Evolutionary conservation across 495 filamentous ascomycete genomes (phyloP).

Genomic region (Aspergillus egyptiacus): DNA sequence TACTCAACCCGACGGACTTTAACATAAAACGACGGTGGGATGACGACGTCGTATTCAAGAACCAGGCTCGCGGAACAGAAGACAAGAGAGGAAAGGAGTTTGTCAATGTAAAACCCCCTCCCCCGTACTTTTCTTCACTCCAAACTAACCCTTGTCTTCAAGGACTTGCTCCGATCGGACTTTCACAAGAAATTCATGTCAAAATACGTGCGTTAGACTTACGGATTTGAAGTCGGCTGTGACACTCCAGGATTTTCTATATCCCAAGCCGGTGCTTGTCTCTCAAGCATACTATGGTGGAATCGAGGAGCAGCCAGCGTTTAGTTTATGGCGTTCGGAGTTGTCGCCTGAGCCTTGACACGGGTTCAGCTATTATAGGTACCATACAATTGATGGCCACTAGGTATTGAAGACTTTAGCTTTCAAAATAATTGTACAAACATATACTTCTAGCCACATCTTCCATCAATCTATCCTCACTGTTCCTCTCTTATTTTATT

Average conservation of each 20-base stretch:
- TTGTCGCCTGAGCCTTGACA: too few relatives aligned
- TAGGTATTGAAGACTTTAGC: too few relatives aligned
- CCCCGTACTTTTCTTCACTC: not conserved
- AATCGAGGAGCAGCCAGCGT: too few relatives aligned
- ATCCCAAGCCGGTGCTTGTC: not conserved
- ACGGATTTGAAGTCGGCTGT: not conserved
- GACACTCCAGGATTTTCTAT: not conserved
- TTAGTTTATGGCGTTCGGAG: too few relatives aligned
- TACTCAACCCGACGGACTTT: slow-evolving; percentile 64
- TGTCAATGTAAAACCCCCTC: slow-evolving; percentile 63
- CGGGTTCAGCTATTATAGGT: too few relatives aligned
- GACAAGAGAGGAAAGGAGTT: slow-evolving; percentile 93
- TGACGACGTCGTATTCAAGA: slow-evolving; percentile 99
- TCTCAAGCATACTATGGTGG: not conserved
- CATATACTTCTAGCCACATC: not conserved
- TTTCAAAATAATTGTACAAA: too few relatives aligned
- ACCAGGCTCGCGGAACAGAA: slow-evolving; percentile 92
- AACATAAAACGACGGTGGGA: slow-evolving; percentile 68
- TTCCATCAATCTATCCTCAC: not conserved
- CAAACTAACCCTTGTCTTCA: slow-evolving; percentile 19
- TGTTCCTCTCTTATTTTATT: slow-evolving; percentile 3
- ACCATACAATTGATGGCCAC: not conserved
- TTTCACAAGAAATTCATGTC: slow-evolving; percentile 98
- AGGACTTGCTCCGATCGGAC: slow-evolving; percentile 89
- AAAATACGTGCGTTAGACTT: slow-evolving; percentile 59